Evolutionary conservation across 1,284 basidiomycete species (phyloP), one percentile per base, ranked within the genome.

Genomic region (Phellopilus nigrolimitatus): DNA sequence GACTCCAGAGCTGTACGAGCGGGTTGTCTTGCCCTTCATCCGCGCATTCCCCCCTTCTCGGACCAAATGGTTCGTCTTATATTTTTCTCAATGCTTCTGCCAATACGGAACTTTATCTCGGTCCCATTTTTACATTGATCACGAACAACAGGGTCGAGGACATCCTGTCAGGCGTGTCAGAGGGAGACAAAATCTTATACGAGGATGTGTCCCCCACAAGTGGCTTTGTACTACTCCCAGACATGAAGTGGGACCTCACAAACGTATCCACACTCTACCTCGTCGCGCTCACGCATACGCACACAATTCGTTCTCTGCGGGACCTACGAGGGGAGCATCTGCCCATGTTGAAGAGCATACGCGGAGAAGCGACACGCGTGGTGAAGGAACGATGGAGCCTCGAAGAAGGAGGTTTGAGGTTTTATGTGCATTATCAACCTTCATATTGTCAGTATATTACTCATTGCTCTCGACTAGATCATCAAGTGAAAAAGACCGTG

Each of bases 391-490:
- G 73, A 57, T 95, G 83, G 77, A 79, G 78, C 0, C 67, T 93
- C 2, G 66, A 66, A 0, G 57, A 64, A 2, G 80, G 81, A 1
- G 74, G 80, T 19, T 62, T 97, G 54, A 71, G 93, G 53, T 77
- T 95, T 71, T 95, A 86, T 62, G 70, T 98, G 22, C 95, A 99
- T 65, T 98, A 99, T 64, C 95, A 97, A 64, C 95, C 95, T 0
- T 91, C 85, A 34, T 98, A 97, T 64, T 98, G 95, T 95, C 57
- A 62, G 90, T 74, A 4, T 0, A 31, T 21, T 49, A 36, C 13
- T 24, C 33, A 1, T 15, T 27, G 27, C 31, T 12, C 17, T 21
- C 1, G 34, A 15, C 40, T 17, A 15, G 27, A 51, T 10, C 21
- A n/a, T n/a, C n/a, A n/a, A n/a, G n/a, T n/a, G n/a, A n/a, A n/a